phyloP scores from a whole-genome alignment of 768 basidiomycete species.

The Termitomyces bulborhizus region DNA sequence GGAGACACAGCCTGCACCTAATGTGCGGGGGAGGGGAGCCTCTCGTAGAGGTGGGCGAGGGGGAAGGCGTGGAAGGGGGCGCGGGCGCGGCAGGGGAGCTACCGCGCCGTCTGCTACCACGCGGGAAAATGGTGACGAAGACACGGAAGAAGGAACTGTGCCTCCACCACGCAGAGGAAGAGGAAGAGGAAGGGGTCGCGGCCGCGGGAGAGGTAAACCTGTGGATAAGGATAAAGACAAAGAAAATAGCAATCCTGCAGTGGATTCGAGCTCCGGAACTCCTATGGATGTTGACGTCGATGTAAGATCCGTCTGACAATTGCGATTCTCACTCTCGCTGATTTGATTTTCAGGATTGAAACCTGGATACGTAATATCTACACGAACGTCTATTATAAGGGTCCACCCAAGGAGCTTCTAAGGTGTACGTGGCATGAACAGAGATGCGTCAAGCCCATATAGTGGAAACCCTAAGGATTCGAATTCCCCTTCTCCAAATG shows the following conservation, averaged over 20 bases:
- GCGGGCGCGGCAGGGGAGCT: constrained; percentile 15
- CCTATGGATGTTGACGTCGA: constrained; percentile 14
- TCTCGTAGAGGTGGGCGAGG: constrained; percentile 27
- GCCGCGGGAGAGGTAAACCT: constrained; percentile 24
- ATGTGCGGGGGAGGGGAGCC: constrained; percentile 14
- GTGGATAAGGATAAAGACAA: constrained; percentile 23
- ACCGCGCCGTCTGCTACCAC: constrained; percentile 13
- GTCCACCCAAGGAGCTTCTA: neutral
- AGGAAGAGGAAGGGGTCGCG: constrained; percentile 23
- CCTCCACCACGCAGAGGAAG: constrained; percentile 28
- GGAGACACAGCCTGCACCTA: constrained; percentile 1
- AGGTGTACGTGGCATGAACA: neutral
- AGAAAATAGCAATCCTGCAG: constrained; percentile 22
- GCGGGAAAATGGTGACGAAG: constrained; percentile 30
- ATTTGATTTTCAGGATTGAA: neutral
- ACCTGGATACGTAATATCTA: no score
- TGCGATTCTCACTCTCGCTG: neutral
- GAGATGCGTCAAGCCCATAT: neutral
- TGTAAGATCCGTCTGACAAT: neutral
- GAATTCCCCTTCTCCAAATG: neutral
- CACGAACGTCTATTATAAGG: neutral
- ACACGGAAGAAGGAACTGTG: constrained; percentile 25
- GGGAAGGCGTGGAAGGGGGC: constrained; percentile 19
- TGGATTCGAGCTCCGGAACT: constrained; percentile 9
- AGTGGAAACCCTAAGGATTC: neutral